Conservation (phyloP, 2,329 filamentous ascomycete genomes). For the Talaromyces albobiverticillius region DNA sequence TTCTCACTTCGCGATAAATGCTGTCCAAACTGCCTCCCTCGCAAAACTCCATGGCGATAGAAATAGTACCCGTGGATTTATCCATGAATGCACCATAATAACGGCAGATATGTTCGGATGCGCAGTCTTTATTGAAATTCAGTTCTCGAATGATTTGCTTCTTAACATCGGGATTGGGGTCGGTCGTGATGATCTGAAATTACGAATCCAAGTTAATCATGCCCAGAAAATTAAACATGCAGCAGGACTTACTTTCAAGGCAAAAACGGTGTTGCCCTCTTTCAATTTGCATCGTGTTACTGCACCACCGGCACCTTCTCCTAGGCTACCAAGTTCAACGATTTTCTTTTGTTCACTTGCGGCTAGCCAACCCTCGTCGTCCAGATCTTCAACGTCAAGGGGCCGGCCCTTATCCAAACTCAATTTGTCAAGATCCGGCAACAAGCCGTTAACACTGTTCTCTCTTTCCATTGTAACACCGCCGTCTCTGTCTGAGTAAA, state of each 20-base stretch:
- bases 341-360: constrained; percentile 87
- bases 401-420: constrained; percentile 77
- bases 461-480: constrained; percentile 78
- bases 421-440: constrained; percentile 75
- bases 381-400: constrained; percentile 88
- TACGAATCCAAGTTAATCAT: too few species aligned
- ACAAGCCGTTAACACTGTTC: constrained; percentile 71
- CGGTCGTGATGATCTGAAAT: constrained; percentile 87
- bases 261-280: constrained; percentile 91
- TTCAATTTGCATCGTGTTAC: constrained; percentile 88
- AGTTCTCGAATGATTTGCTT: constrained; percentile 97
- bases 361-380: constrained; percentile 92
- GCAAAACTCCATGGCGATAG: constrained; percentile 98
- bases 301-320: constrained; percentile 92
- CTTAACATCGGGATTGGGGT: constrained; percentile 96
- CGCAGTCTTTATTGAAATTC: constrained; percentile 96
- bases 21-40: constrained; percentile 94
- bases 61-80: constrained; percentile 92
- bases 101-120: constrained; percentile 90
- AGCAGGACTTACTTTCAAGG: constrained; percentile 87
- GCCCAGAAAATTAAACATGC: too few species aligned
- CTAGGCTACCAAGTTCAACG: constrained; percentile 80
- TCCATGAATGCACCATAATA: constrained; percentile 98
- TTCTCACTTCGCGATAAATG: constrained; percentile 96
- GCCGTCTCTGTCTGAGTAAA: constrained; percentile 53